Percentiles rank a stretch among this genome's conserved stretches.
These are phyloP conservation scores for Letharia columbiana DNA, from an alignment of 495 filamentous ascomycete genomes.

Conservation along the genomic window DNA sequence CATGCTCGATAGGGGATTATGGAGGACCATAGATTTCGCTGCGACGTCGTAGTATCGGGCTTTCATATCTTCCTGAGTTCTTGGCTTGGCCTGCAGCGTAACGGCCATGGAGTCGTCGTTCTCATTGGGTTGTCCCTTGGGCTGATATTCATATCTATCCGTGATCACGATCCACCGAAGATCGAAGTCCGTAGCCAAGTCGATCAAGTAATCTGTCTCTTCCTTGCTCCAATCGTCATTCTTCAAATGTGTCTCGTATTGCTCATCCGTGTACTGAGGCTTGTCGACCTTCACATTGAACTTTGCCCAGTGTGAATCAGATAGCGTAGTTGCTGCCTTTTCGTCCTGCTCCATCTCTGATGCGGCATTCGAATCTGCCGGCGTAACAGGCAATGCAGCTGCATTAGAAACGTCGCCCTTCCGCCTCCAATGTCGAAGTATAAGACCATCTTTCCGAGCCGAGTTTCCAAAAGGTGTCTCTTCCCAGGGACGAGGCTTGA, in stretches of 20 bases:
- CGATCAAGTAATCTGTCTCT: conserved; percentile 85
- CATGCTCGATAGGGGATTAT: conserved; percentile 79
- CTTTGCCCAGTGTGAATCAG: conserved; percentile 56
- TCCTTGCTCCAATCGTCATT: conserved; percentile 75
- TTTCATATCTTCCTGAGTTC: conserved; percentile 86
- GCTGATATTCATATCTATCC: conserved; percentile 79
- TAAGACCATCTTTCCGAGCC: conserved; percentile 47
- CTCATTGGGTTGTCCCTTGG: conserved; percentile 33
- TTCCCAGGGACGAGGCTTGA: conserved; percentile 48
- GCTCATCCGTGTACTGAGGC: conserved; percentile 73
- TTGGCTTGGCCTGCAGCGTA: conserved; percentile 36
- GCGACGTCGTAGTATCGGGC: conserved; percentile 80
- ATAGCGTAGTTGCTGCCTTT: conserved; percentile 33
- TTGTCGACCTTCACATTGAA: conserved; percentile 71
- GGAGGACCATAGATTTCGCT: conserved; percentile 73
- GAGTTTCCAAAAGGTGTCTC: conserved; percentile 51
- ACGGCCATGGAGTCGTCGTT: conserved; percentile 34
- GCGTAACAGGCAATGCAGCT: conserved; percentile 25
- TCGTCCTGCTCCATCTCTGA: conserved; percentile 39
- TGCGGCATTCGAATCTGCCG: conserved; percentile 33
- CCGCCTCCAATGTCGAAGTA: conserved; percentile 52
- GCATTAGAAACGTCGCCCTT: conserved; percentile 19
- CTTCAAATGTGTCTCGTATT: conserved; percentile 69
- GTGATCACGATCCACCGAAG: conserved; percentile 85
- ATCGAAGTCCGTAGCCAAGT: conserved; percentile 64